Percentiles rank a stretch among this genome's conserved stretches.
Conservation (phyloP, 2,329 filamentous ascomycete genomes). For the Hymenoscyphus infarciens region DNA sequence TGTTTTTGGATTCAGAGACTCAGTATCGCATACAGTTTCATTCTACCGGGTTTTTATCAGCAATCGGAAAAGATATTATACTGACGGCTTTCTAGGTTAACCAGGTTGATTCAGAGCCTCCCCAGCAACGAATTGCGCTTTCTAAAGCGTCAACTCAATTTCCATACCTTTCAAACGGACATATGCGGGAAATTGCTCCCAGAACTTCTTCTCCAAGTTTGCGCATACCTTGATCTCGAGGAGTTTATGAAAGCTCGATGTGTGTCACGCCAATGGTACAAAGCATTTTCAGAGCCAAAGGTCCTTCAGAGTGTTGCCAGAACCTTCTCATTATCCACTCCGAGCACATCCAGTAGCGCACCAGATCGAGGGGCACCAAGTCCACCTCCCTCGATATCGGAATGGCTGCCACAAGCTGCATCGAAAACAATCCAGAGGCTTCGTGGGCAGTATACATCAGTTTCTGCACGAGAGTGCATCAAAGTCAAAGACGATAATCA, state of each 20-base stretch:
- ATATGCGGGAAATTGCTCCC: conserved; percentile 20
- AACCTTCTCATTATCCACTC: conserved; percentile 6
- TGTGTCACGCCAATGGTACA: conserved; percentile 28
- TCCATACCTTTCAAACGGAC: conserved; percentile 15
- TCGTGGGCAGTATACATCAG: conserved; percentile 9
- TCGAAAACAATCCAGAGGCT: conserved; percentile 10
- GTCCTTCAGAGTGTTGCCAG: conserved; percentile 17
- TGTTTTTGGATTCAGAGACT: not conserved
- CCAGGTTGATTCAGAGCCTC: conserved; percentile 19
- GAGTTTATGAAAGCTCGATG: conserved; percentile 24
- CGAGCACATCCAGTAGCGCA: not conserved
- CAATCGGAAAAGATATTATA: not conserved
- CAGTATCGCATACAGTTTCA: too few relatives aligned
- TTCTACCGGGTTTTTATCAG: not conserved
- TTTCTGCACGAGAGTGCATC: conserved; percentile 7
- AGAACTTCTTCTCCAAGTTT: conserved; percentile 24
- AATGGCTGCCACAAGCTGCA: conserved; percentile 11
- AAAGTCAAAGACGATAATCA: not conserved
- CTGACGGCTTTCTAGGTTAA: conserved; percentile 17
- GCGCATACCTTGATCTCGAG: conserved; percentile 24
- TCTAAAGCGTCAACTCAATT: conserved; percentile 18
- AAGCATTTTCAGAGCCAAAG: conserved; percentile 19
- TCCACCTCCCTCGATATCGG: not conserved
- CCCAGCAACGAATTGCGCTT: conserved; percentile 19
- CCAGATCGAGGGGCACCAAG: not conserved